phyloP scores from a whole-genome alignment of 306 rosid species.

The Cajanus cajan region DNA sequence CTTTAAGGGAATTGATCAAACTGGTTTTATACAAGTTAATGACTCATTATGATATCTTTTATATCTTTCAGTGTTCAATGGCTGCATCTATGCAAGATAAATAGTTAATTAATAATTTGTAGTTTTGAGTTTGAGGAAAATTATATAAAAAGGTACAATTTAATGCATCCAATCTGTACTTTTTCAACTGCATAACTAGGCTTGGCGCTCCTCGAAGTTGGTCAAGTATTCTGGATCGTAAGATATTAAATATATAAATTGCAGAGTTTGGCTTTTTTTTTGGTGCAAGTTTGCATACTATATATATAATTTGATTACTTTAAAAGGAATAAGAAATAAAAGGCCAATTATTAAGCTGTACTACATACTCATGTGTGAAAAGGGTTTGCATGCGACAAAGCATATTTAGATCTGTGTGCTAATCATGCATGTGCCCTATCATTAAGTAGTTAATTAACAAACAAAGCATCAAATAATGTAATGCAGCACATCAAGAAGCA shows the following conservation, averaged over 20 bases:
- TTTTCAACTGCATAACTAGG: background rate
- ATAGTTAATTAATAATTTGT: background rate
- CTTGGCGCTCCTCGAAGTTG: background rate
- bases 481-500: conserved; percentile 83
- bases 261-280: conserved; percentile 15
- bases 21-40: background rate
- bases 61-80: background rate
- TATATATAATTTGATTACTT: background rate
- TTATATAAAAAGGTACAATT: background rate
- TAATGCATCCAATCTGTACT: conserved; percentile 4
- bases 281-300: conserved; percentile 16
- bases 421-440: conserved; percentile 41
- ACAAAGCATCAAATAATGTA: background rate
- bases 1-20: background rate
- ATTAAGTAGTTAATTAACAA: conserved; percentile 11
- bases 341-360: conserved; percentile 29
- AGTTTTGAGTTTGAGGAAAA: background rate
- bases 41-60: background rate
- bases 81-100: background rate
- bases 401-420: conserved; percentile 18
- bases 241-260: background rate
- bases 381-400: conserved; percentile 33
- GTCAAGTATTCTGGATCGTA: background rate
- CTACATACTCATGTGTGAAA: conserved; percentile 16
- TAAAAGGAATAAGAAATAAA: conserved; percentile 8